A percentile compares a stretch with the other conserved stretches of the same genome.
Evolutionary conservation across 148 eudicot species (phyloP).

Genomic region (Nepenthes gracilis): DNA sequence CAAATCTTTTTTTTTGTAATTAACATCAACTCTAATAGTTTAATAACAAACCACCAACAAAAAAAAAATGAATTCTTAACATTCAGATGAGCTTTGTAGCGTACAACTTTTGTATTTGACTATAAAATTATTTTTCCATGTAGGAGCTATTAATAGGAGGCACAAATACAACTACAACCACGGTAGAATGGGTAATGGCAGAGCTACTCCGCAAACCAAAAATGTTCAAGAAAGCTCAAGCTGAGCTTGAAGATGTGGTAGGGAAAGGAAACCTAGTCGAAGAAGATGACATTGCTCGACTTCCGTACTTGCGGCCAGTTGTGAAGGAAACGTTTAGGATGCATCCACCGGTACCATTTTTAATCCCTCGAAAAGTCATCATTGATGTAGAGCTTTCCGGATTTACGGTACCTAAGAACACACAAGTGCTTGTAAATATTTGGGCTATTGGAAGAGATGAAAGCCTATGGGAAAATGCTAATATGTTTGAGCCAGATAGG

Average conservation of each 20-base stretch:
- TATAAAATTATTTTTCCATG: background rate
- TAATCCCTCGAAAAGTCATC: background rate
- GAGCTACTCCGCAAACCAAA: background rate
- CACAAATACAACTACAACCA: conserved; percentile 1
- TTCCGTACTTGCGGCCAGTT: conserved; percentile 1
- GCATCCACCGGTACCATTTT: conserved; percentile 3
- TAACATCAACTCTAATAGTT: too few relatives aligned
- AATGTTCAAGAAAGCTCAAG: background rate
- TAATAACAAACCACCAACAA: too few relatives aligned
- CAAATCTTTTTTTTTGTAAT: too few relatives aligned
- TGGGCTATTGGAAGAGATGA: conserved; percentile 4
- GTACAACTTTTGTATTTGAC: background rate
- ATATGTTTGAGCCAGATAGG: conserved; percentile 1
- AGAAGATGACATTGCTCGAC: conserved; percentile 1
- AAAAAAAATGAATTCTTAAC: background rate
- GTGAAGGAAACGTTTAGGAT: conserved; percentile 3
- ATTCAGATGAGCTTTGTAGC: background rate
- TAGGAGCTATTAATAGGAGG: conserved; percentile 1
- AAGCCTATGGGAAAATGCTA: background rate
- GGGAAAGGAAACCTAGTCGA: conserved; percentile 1
- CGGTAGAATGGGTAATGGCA: conserved; percentile 6
- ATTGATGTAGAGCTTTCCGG: background rate
- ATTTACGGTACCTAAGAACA: background rate
- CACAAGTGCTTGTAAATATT: conserved; percentile 4
- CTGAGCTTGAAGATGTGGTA: background rate